Conservation (phyloP, 495 filamentous ascomycete species). For the Podospora anserina region DNA sequence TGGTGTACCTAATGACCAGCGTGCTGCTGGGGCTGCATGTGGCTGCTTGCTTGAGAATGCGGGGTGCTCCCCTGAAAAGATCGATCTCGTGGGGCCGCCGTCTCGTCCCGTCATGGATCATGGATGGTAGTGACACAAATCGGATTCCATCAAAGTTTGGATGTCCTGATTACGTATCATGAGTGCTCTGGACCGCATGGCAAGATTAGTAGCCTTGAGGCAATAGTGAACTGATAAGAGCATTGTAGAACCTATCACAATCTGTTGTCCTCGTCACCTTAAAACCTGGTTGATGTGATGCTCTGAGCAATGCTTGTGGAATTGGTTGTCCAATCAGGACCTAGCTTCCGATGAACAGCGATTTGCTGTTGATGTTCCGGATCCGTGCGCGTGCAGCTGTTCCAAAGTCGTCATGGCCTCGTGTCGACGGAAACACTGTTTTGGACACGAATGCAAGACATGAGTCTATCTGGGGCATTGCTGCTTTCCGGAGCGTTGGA, state of each 20-base stretch:
- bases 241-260: background rate
- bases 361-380: slow-evolving; percentile 3
- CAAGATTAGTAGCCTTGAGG: background rate
- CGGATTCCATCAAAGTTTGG: background rate
- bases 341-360: background rate
- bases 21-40: background rate
- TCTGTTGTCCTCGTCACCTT: background rate
- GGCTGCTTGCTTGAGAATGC: background rate
- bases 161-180: background rate
- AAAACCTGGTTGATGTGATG: background rate
- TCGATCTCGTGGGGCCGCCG: background rate
- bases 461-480: background rate
- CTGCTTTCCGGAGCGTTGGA: background rate
- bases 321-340: background rate
- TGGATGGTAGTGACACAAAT: background rate
- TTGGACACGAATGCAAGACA: background rate
- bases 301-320: background rate
- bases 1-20: background rate
- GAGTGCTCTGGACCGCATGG: background rate
- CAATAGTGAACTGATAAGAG: background rate
- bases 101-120: background rate
- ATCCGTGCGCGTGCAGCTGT: slow-evolving; percentile 4
- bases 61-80: background rate
- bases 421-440: background rate
- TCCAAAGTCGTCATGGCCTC: slow-evolving; percentile 5